phyloP scores from a whole-genome alignment of 345 rosid species.

The Eucalyptus urophylla region DNA sequence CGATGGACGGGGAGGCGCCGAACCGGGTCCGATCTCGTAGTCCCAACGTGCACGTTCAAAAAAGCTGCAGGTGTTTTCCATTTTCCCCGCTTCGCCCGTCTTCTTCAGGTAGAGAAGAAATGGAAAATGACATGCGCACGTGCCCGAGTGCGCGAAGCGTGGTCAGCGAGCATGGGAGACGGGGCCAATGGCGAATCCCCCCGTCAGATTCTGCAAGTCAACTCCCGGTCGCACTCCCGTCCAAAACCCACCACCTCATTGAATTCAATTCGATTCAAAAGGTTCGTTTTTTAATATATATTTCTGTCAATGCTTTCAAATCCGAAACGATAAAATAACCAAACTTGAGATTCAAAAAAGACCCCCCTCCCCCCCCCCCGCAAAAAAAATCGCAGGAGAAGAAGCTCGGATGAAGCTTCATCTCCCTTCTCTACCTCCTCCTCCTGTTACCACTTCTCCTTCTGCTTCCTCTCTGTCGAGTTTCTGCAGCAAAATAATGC shows the following conservation, averaged over 20 bases:
- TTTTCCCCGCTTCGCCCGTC: not conserved
- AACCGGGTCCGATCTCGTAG: not conserved
- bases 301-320: not conserved
- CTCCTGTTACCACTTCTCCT: not conserved
- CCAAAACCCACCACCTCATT: not conserved
- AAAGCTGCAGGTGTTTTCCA: not conserved
- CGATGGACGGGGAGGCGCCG: not conserved
- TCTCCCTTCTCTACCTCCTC: not conserved
- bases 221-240: not conserved
- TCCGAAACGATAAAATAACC: not conserved
- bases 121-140: not conserved
- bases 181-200: not conserved
- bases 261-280: not conserved
- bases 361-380: no score
- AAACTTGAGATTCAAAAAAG: not conserved
- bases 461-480: not conserved
- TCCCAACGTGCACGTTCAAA: not conserved
- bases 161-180: not conserved
- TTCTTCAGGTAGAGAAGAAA: not conserved
- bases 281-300: not conserved
- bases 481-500: not conserved
- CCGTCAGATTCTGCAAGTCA: not conserved
- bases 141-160: not conserved
- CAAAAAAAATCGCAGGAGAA: no score
- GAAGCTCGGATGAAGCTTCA: not conserved